Conservation (phyloP, 2,329 filamentous ascomycete species). For the Alternaria sp. region DNA sequence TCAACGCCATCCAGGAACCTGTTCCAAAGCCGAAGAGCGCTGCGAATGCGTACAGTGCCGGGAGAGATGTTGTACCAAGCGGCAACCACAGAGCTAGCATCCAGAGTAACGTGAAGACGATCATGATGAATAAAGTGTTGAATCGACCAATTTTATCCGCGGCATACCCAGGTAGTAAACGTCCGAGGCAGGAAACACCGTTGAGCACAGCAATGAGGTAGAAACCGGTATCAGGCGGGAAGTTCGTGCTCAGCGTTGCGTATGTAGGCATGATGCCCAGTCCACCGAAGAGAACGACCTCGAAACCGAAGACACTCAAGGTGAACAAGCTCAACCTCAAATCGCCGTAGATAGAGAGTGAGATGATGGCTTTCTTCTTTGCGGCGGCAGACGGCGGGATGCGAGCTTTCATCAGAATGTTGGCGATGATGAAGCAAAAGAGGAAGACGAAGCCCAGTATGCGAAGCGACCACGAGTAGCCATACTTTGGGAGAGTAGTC, state of each 20-base stretch:
- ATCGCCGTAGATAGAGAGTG: conserved; percentile 42
- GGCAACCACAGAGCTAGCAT: conserved; percentile 48
- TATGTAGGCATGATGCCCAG: conserved; percentile 52
- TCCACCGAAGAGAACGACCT: conserved; percentile 50
- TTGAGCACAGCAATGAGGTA: conserved; percentile 51
- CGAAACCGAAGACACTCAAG: conserved; percentile 44
- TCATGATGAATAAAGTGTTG: conserved; percentile 50
- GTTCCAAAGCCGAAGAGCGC: conserved; percentile 57
- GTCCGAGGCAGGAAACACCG: conserved; percentile 50
- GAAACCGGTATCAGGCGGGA: conserved; percentile 42
- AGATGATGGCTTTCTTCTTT: conserved; percentile 46
- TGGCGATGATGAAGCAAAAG: conserved; percentile 41
- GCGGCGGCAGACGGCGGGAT: conserved; percentile 37
- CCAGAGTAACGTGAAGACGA: conserved; percentile 43
- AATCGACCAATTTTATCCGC: conserved; percentile 52
- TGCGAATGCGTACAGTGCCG: conserved; percentile 49
- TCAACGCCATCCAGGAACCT: conserved; percentile 54
- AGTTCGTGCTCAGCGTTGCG: conserved; percentile 46
- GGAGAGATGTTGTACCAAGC: conserved; percentile 37
- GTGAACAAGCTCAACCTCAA: conserved; percentile 46
- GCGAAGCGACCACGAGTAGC: conserved; percentile 48
- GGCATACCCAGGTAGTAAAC: conserved; percentile 49
- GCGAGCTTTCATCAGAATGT: conserved; percentile 44
- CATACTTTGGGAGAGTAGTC: conserved; percentile 42
- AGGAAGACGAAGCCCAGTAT: conserved; percentile 49